Conservation (phyloP, 306 rosid genomes). For the Albizia julibrissin region DNA sequence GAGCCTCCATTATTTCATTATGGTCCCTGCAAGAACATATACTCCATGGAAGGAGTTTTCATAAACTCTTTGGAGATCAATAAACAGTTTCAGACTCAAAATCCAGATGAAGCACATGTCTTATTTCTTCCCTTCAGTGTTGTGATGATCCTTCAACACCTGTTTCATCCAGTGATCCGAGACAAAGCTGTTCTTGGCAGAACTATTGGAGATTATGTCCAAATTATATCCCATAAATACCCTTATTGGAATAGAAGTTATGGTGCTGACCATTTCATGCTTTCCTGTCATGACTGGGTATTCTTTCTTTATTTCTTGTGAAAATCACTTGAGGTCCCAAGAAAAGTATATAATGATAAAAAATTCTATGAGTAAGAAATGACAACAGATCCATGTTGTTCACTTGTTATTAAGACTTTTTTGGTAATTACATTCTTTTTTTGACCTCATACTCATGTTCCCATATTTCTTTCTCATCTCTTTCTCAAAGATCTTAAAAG, state of each 20-base stretch:
- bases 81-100: slow-evolving; percentile 41
- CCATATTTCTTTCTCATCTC: not conserved
- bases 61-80: slow-evolving; percentile 53
- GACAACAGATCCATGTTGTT: too few species aligned
- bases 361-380: too few species aligned
- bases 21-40: slow-evolving; percentile 68
- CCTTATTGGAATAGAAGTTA: slow-evolving; percentile 62
- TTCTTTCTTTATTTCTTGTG: not conserved
- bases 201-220: slow-evolving; percentile 61
- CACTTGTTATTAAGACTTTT: too few species aligned
- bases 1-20: slow-evolving; percentile 66
- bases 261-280: slow-evolving; percentile 76
- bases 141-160: slow-evolving; percentile 53
- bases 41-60: slow-evolving; percentile 69
- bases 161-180: slow-evolving; percentile 56
- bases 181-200: slow-evolving; percentile 61
- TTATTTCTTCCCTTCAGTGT: slow-evolving; percentile 71
- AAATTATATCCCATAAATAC: slow-evolving; percentile 50
- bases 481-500: not conserved
- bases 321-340: too few species aligned
- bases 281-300: slow-evolving; percentile 76
- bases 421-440: not conserved
- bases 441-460: too few species aligned
- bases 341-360: too few species aligned
- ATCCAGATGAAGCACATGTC: slow-evolving; percentile 60